Base-by-base conservation (phyloP, 495 filamentous ascomycete genomes). In the Glonium stellatum region DNA sequence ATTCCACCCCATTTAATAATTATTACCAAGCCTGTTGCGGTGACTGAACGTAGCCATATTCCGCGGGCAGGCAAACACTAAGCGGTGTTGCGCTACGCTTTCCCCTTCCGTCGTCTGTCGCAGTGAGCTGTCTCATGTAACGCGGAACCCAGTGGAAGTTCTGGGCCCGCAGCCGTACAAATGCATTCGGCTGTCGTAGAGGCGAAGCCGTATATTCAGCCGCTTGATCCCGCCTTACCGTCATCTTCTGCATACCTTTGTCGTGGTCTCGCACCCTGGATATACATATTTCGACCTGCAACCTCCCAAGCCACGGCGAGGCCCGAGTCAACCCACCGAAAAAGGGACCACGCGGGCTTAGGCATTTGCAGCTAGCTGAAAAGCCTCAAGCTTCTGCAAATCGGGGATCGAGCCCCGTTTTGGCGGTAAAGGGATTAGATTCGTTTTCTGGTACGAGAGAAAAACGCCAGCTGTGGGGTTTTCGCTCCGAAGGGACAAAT, bases 91-190 rank as follows among this genome's bases (percentile, higher is more conserved):
- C 35, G 57, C 52, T 44, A 50, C 50, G 57, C 51, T 57, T 64
- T 35, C 62, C 57, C 31, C 9, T 51, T 64, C 51, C 51, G 62
- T 47, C 50, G 18, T 19, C 31, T n/a, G 51, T 59, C 36, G 46
- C 55, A 63, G 58, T 25, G 48, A 36, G 19, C 55, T 58, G 61
- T 59, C 50, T 63, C 61, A 51, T 19, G 44, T 18, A 31, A 23
- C 18, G 18, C 5, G 6, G 23, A 51, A 8, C 19, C 21, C 48
- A 13, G 18, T 51, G 15, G 21, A 51, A 27, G 15, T 31, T 44
- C 39, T 44, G 18, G 15, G 12, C 12, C 18, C 39, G 13, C 39
- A 44, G 18, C 12, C 18, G 4, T 13, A 15, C 39, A 3, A 44
- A 44, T 44, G 39, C 18, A 11, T 44, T 44, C 39, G 39, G 12